phyloP scores from a whole-genome alignment of 495 filamentous ascomycete species.

The Penicillium odoratum region DNA sequence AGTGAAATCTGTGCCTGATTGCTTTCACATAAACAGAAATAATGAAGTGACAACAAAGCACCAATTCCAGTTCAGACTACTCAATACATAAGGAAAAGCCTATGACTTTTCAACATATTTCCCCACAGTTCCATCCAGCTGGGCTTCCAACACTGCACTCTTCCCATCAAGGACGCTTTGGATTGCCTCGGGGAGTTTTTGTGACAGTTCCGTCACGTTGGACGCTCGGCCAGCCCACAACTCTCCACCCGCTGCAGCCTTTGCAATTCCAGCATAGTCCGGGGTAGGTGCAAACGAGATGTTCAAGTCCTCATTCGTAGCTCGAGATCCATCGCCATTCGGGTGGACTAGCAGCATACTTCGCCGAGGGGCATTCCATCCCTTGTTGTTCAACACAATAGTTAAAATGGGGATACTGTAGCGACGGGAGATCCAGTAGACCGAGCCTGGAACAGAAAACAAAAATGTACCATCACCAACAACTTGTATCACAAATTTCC shows the following conservation, averaged over 20 bases:
- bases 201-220: conserved; percentile 61
- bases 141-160: conserved; percentile 65
- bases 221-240: conserved; percentile 68
- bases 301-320: conserved; percentile 82
- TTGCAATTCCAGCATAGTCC: conserved; percentile 89
- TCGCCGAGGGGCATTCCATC: conserved; percentile 82
- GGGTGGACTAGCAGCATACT: conserved; percentile 82
- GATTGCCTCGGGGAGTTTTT: conserved; percentile 63
- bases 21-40: too few species aligned
- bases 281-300: conserved; percentile 85
- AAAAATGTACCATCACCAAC: conserved; percentile 93
- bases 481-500: conserved; percentile 88
- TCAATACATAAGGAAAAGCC: too few species aligned
- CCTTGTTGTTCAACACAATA: conserved; percentile 92
- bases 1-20: too few species aligned
- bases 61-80: too few species aligned
- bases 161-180: conserved; percentile 65
- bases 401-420: conserved; percentile 89
- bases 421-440: conserved; percentile 88
- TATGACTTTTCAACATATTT: conserved; percentile 29
- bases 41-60: too few species aligned
- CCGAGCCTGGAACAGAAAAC: conserved; percentile 83
- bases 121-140: conserved; percentile 46
- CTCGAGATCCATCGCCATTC: conserved; percentile 72
- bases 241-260: conserved; percentile 80